Percentiles rank a stretch among this genome's conserved stretches.
Evolutionary conservation across 768 basidiomycete genomes (phyloP).

Genomic region (Termitomyces sp.): DNA sequence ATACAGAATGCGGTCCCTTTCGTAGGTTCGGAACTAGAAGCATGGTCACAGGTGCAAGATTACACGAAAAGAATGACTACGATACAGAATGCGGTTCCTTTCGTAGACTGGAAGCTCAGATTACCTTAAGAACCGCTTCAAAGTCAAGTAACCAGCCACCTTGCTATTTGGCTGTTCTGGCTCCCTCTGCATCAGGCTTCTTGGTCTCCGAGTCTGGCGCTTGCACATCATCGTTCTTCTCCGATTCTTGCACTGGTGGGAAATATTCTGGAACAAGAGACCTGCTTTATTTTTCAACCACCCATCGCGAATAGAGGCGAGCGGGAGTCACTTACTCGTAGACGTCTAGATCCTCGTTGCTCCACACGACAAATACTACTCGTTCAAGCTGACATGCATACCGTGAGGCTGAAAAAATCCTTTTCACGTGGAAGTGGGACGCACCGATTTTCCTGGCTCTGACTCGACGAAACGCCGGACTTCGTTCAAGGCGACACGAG

Average conservation of each 20-base stretch:
- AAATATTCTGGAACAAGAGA: slow-evolving; percentile 63
- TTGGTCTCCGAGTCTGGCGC: background rate
- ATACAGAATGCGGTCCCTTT: background rate
- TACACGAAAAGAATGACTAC: slow-evolving; percentile 1
- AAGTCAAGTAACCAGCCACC: background rate
- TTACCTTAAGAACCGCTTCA: background rate
- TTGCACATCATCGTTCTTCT: background rate
- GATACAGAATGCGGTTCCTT: background rate
- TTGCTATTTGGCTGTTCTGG: background rate
- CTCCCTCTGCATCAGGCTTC: background rate
- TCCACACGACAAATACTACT: slow-evolving; percentile 75
- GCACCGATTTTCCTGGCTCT: slow-evolving; percentile 43
- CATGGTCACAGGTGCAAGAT: slow-evolving; percentile 4
- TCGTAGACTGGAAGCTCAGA: background rate
- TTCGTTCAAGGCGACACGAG: slow-evolving; percentile 61
- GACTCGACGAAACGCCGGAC: slow-evolving; percentile 57
- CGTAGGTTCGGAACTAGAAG: background rate
- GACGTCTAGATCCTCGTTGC: slow-evolving; percentile 53
- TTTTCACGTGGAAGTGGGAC: background rate
- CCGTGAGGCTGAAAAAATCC: background rate
- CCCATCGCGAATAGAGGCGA: background rate
- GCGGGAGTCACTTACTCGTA: slow-evolving; percentile 51
- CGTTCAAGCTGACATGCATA: slow-evolving; percentile 49
- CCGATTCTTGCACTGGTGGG: slow-evolving; percentile 28
- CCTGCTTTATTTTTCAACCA: slow-evolving; percentile 16